Percentiles rank a stretch among this genome's conserved stretches.
These are phyloP conservation scores for Candida tammaniensis DNA, from an alignment of 805 yeast species.

Conservation along the genomic window DNA sequence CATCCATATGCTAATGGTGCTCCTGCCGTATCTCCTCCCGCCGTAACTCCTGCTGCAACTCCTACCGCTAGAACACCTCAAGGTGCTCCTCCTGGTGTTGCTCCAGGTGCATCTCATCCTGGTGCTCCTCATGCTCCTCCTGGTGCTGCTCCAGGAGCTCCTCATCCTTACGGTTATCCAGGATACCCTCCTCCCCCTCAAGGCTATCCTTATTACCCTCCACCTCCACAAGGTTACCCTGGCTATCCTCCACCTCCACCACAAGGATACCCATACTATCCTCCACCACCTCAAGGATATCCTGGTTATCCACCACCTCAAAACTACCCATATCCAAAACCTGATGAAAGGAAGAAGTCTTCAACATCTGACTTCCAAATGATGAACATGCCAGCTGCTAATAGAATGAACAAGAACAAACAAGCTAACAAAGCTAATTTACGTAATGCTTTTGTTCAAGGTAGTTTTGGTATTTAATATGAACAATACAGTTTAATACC, in stretches of 20 bases:
- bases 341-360: conserved; percentile 14
- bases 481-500: neutral
- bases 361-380: conserved; percentile 38
- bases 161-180: conserved; percentile 1
- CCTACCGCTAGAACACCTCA: conserved; percentile 1
- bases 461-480: conserved; percentile 61
- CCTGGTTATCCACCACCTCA: conserved; percentile 20
- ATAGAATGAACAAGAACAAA: conserved; percentile 34
- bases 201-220: conserved; percentile 8
- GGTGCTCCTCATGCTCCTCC: conserved; percentile 1
- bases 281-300: conserved; percentile 16
- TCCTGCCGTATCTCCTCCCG: too few relatives aligned
- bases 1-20: too few relatives aligned
- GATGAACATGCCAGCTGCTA: conserved; percentile 46
- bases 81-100: conserved; percentile 2
- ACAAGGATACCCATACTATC: conserved; percentile 9
- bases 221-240: conserved; percentile 13
- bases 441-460: conserved; percentile 62
- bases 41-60: neutral
- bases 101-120: conserved; percentile 3
- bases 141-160: conserved; percentile 3
- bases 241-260: conserved; percentile 14
- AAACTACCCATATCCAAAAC: conserved; percentile 11
- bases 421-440: conserved; percentile 53
- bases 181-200: conserved; percentile 11